Conservation (phyloP, 1,284 basidiomycete species). For the Microbotryum intermedium region DNA sequence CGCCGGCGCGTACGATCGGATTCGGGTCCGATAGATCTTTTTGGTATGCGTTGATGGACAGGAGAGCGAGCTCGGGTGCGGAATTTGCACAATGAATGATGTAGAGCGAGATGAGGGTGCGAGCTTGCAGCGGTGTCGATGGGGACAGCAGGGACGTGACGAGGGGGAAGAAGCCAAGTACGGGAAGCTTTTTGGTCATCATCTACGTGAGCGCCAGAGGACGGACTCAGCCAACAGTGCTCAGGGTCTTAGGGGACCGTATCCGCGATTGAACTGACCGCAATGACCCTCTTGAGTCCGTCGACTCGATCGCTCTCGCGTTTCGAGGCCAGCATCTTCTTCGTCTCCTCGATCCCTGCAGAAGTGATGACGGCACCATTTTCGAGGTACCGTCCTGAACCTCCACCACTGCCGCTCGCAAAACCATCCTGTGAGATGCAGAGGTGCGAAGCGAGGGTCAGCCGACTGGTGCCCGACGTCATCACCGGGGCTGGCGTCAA, state of each 20-base stretch:
- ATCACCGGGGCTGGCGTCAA: neutral
- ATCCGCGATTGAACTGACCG: constrained; percentile 49
- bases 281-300: constrained; percentile 85
- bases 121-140: constrained; percentile 63
- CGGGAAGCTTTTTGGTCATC: constrained; percentile 85
- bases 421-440: constrained; percentile 19
- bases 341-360: constrained; percentile 54
- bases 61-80: constrained; percentile 85
- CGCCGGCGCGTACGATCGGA: constrained; percentile 54
- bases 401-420: constrained; percentile 22
- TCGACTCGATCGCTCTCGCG: constrained; percentile 82
- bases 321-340: constrained; percentile 72
- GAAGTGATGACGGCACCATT: constrained; percentile 29
- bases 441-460: neutral
- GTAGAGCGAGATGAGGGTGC: constrained; percentile 96
- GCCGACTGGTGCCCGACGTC: neutral
- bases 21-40: constrained; percentile 87
- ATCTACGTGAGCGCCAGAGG: constrained; percentile 47
- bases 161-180: constrained; percentile 83
- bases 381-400: constrained; percentile 33
- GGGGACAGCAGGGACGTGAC: constrained; percentile 52
- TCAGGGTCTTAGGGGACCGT: constrained; percentile 9
- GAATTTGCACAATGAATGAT: constrained; percentile 84
- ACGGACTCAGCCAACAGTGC: constrained; percentile 5
- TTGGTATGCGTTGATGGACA: constrained; percentile 98